A percentile compares a stretch with the other conserved stretches of the same genome.
These are phyloP conservation scores for Sporisorium exsertum DNA, from an alignment of 1,284 basidiomycete species.

Conservation along the genomic window DNA sequence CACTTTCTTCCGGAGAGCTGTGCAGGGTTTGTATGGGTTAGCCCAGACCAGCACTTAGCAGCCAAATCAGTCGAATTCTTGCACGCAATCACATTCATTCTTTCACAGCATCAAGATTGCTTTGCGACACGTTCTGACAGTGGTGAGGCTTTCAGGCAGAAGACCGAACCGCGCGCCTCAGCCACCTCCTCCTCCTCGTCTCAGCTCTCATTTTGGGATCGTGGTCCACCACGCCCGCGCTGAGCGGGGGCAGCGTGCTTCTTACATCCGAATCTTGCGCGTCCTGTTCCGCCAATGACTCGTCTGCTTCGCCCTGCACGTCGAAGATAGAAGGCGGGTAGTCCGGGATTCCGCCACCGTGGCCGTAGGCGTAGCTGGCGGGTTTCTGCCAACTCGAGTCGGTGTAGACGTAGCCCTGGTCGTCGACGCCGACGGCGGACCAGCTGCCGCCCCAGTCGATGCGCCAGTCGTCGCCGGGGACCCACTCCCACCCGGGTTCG, in stretches of 20 bases:
- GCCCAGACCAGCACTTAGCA: slow-evolving; percentile 44
- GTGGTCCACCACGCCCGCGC: slow-evolving; percentile 47
- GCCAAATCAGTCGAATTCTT: not conserved
- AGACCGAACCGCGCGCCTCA: slow-evolving; percentile 41
- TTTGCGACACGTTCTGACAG: too few relatives aligned
- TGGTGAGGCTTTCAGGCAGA: slow-evolving; percentile 14
- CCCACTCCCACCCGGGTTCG: slow-evolving; percentile 65
- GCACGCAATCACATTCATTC: too few relatives aligned
- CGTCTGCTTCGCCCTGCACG: slow-evolving; percentile 16
- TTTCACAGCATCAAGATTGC: not conserved
- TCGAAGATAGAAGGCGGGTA: slow-evolving; percentile 49
- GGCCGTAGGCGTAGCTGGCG: slow-evolving; percentile 63
- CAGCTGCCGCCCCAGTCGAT: slow-evolving; percentile 68
- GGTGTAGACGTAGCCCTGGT: slow-evolving; percentile 66
- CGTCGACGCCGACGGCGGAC: slow-evolving; percentile 65
- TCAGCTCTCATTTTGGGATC: slow-evolving; percentile 36
- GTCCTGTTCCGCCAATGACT: slow-evolving; percentile 16
- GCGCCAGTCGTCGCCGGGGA: slow-evolving; percentile 67
- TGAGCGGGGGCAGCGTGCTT: slow-evolving; percentile 35
- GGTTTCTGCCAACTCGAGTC: slow-evolving; percentile 66
- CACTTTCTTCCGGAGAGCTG: slow-evolving; percentile 78
- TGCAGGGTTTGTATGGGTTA: slow-evolving; percentile 69
- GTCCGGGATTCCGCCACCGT: slow-evolving; percentile 41
- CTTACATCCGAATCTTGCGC: slow-evolving; percentile 24
- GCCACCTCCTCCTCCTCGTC: slow-evolving; percentile 53